Evolutionary conservation across 2,329 filamentous ascomycete species (phyloP).

Genomic region (Cadophora sp.): DNA sequence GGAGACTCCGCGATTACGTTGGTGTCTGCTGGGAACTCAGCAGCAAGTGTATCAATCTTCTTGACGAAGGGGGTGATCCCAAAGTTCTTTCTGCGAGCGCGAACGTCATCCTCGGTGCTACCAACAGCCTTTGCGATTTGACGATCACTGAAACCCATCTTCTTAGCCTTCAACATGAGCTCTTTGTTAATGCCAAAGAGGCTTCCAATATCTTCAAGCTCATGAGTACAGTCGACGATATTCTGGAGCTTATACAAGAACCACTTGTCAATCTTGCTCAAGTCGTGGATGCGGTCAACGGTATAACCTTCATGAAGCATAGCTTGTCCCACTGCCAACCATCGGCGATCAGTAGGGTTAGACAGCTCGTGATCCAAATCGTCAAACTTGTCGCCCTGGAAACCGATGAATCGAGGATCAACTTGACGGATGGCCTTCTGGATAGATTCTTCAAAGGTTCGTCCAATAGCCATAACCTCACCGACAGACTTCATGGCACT

Average conservation of each 20-base stretch:
- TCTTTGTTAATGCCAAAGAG: conserved; percentile 88
- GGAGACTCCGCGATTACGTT: conserved; percentile 71
- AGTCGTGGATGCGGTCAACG: conserved; percentile 87
- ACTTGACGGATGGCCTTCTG: conserved; percentile 99
- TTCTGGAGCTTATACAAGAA: conserved; percentile 99
- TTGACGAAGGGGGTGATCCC: conserved; percentile 96
- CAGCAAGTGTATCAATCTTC: conserved; percentile 96
- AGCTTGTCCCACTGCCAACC: conserved; percentile 96
- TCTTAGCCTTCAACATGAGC: conserved; percentile 89
- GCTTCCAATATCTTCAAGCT: conserved; percentile 83
- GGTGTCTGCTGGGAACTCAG: conserved; percentile 93
- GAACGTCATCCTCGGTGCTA: conserved; percentile 87
- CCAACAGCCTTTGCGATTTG: conserved; percentile 90
- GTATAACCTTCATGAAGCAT: conserved; percentile 98
- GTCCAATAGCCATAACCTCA: conserved; percentile 98
- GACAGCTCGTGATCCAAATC: conserved; percentile 87
- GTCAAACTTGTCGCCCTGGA: conserved; percentile 95
- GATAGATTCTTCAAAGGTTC: conserved; percentile 98
- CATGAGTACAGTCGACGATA: conserved; percentile 87
- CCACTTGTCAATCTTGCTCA: conserved; percentile 99
- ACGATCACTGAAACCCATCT: conserved; percentile 95
- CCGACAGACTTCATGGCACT: conserved; percentile 99
- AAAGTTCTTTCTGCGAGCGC: conserved; percentile 82
- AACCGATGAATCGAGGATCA: conserved; percentile 88
- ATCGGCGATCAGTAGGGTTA: conserved; percentile 95